Conservation (phyloP, 1,284 basidiomycete genomes). For the Vanrija humicola region DNA sequence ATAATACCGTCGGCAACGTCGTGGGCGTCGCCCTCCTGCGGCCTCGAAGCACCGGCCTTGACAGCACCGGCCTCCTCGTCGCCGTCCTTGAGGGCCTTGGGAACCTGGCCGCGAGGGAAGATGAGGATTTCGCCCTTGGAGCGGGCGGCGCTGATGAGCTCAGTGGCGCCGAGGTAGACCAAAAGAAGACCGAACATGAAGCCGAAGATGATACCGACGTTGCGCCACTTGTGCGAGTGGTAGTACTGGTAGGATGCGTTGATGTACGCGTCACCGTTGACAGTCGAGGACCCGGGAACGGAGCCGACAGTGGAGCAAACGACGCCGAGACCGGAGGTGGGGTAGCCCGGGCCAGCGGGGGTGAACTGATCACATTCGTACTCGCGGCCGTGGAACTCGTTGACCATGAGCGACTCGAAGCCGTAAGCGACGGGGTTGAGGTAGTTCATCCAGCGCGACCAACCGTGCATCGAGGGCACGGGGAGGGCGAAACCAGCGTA, state of each 20-base stretch:
- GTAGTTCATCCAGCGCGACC: constrained; percentile 54
- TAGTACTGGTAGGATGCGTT: constrained; percentile 60
- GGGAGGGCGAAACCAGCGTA: constrained; percentile 53
- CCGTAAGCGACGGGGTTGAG: constrained; percentile 51
- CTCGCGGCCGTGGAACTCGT: constrained; percentile 51
- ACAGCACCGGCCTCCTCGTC: constrained; percentile 29
- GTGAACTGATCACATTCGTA: constrained; percentile 45
- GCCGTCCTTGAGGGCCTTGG: constrained; percentile 26
- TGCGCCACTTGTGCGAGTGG: constrained; percentile 62
- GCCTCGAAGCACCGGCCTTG: constrained; percentile 38
- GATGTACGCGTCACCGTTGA: constrained; percentile 57
- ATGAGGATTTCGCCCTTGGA: constrained; percentile 55
- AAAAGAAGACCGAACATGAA: constrained; percentile 55
- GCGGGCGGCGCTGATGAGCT: constrained; percentile 51
- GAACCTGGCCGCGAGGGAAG: constrained; percentile 51
- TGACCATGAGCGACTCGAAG: constrained; percentile 52
- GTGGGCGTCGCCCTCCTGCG: constrained; percentile 16
- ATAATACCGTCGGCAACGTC: constrained; percentile 36
- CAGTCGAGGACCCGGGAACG: constrained; percentile 38
- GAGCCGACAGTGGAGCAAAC: constrained; percentile 52
- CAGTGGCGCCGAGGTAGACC: constrained; percentile 57
- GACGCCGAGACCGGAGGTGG: constrained; percentile 27
- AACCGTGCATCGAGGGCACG: constrained; percentile 47
- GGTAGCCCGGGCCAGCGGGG: constrained; percentile 47
- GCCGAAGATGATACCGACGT: constrained; percentile 56